Conservation (phyloP, 306 rosid genomes). For the Rubus idaeus region DNA sequence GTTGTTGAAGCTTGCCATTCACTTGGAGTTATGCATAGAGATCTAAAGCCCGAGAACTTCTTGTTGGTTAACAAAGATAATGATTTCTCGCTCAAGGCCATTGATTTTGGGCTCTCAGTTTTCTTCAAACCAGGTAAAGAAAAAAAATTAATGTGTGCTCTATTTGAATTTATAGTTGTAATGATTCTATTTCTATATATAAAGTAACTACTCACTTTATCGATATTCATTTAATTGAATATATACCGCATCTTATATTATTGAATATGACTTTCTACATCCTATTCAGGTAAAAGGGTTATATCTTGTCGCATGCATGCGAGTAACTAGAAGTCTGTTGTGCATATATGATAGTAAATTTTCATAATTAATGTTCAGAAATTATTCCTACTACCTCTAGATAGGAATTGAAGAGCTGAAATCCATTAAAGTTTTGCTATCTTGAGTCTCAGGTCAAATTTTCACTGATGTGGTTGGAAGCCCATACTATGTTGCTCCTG, state of each 20-base stretch:
- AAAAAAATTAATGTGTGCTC: background rate
- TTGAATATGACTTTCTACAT: background rate
- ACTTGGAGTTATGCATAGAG: constrained; percentile 95
- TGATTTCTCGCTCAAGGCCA: constrained; percentile 94
- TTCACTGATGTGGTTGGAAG: constrained; percentile 98
- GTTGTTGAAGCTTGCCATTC: constrained; percentile 97
- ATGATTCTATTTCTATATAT: background rate
- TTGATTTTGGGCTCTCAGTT: constrained; percentile 95
- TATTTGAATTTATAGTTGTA: background rate
- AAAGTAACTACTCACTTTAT: background rate
- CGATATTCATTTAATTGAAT: background rate
- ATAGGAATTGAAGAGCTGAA: constrained; percentile 7
- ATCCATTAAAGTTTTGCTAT: background rate
- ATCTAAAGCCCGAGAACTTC: constrained; percentile 93
- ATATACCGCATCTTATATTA: background rate
- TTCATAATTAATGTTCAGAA: background rate
- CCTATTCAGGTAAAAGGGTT: background rate
- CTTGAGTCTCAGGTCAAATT: constrained; percentile 60
- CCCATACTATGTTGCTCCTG: constrained; percentile 97
- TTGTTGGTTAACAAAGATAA: constrained; percentile 85
- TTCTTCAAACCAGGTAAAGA: constrained; percentile 87
- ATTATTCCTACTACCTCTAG: background rate
- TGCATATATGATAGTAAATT: background rate
- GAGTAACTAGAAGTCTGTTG: background rate
- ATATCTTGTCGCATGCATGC: background rate